Conservation (phyloP, 805 yeast genomes). For the Kluyveromyces nonfermentans region DNA sequence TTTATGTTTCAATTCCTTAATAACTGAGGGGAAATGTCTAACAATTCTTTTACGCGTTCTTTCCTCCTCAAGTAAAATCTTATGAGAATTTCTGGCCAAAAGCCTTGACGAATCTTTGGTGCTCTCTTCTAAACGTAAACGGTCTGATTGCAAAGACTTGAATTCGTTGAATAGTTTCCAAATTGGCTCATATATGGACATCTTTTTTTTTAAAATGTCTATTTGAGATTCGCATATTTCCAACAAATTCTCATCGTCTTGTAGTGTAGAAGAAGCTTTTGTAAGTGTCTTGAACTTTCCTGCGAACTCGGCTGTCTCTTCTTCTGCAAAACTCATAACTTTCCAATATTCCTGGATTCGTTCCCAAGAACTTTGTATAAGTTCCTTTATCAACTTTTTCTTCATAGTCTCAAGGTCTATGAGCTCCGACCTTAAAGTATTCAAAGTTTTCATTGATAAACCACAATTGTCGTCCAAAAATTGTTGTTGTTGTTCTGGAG, state of each 20-base stretch:
- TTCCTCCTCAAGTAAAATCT: constrained; percentile 73
- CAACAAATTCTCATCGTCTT: constrained; percentile 51
- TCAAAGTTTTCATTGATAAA: constrained; percentile 39
- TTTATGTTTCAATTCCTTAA: constrained; percentile 41
- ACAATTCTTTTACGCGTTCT: constrained; percentile 56
- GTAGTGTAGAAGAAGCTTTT: constrained; percentile 15
- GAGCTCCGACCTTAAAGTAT: constrained; percentile 45
- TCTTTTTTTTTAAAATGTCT: constrained; percentile 38
- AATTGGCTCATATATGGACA: constrained; percentile 43
- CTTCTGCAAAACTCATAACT: constrained; percentile 45
- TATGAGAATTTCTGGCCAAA: constrained; percentile 65
- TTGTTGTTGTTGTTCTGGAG: constrained; percentile 29
- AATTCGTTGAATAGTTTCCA: constrained; percentile 48
- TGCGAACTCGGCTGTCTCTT: constrained; percentile 40
- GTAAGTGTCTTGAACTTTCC: constrained; percentile 20
- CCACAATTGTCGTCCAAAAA: constrained; percentile 38
- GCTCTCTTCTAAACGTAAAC: constrained; percentile 52
- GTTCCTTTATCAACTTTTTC: constrained; percentile 53
- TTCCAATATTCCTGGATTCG: constrained; percentile 58
- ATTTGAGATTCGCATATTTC: constrained; percentile 59
- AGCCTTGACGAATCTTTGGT: constrained; percentile 75
- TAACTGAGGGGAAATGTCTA: constrained; percentile 58
- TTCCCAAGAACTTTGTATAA: constrained; percentile 52
- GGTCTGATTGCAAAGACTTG: constrained; percentile 49
- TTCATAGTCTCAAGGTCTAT: constrained; percentile 51